These are phyloP conservation scores for Arabidopsis lyrata DNA, from an alignment of 441 rosid genomes.

Conservation along the genomic window DNA sequence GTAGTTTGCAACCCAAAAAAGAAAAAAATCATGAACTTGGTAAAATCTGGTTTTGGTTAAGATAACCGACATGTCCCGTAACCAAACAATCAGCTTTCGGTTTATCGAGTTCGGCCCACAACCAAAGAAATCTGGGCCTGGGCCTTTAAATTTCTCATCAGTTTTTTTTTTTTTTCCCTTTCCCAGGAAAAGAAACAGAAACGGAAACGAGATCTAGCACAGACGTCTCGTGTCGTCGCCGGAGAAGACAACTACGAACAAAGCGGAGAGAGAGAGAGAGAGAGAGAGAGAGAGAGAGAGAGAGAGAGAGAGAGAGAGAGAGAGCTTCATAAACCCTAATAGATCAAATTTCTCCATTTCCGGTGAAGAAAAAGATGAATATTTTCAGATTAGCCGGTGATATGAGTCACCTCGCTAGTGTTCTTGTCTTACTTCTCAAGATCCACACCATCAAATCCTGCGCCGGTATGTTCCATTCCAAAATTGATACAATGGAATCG, in stretches of 20 bases:
- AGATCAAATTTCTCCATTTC: not conserved
- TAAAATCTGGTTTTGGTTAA: not conserved
- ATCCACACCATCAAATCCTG: conserved; percentile 86
- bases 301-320: not conserved
- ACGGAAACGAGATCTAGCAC: conserved; percentile 18
- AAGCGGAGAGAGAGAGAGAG: not conserved
- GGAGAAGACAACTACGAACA: conserved; percentile 6
- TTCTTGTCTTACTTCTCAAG: conserved; percentile 79
- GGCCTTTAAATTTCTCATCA: not conserved
- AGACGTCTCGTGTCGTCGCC: not conserved
- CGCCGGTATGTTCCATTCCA: conserved; percentile 53
- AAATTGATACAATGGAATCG: not conserved
- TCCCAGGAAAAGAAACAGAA: not conserved
- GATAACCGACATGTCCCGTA: not conserved
- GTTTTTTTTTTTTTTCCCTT: not conserved
- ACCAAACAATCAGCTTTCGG: not conserved
- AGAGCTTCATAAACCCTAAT: conserved; percentile 1
- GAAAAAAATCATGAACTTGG: too few relatives aligned
- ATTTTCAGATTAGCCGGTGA: conserved; percentile 81
- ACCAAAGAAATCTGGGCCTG: not conserved
- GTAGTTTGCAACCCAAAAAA: too few relatives aligned
- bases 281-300: not conserved
- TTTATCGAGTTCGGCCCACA: not conserved
- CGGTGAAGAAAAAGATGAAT: conserved; percentile 53
- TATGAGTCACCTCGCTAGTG: conserved; percentile 80